phyloP scores from a whole-genome alignment of 768 basidiomycete species.

The Kwoniella mangroviensis region DNA sequence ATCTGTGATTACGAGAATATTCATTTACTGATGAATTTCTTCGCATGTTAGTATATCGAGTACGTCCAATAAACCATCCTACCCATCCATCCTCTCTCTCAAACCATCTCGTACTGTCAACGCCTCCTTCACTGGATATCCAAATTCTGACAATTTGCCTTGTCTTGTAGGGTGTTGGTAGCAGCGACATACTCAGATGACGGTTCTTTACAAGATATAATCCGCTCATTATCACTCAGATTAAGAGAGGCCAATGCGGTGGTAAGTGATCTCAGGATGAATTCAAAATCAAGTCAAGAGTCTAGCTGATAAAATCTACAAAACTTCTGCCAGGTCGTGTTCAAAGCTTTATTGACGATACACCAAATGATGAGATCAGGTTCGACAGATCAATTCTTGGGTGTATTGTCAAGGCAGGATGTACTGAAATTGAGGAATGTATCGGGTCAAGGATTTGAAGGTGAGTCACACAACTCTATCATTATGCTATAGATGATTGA shows the following conservation, averaged over 20 bases:
- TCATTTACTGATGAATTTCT: neutral
- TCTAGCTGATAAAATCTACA: neutral
- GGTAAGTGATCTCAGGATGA: conserved; percentile 61
- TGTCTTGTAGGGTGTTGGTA: conserved; percentile 69
- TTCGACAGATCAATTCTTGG: conserved; percentile 88
- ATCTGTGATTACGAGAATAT: no score
- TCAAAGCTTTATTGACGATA: conserved; percentile 93
- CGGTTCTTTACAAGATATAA: conserved; percentile 89
- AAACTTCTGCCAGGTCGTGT: conserved; percentile 76
- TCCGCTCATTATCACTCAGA: conserved; percentile 80
- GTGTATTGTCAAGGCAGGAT: conserved; percentile 76
- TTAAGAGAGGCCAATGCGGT: conserved; percentile 90
- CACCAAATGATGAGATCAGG: conserved; percentile 97
- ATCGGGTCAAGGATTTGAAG: conserved; percentile 83
- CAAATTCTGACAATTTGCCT: no score
- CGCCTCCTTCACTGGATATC: no score
- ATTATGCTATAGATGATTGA: no score
- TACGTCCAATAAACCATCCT: conserved; percentile 27
- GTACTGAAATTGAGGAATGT: conserved; percentile 82
- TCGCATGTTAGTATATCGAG: conserved; percentile 77
- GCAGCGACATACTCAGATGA: conserved; percentile 97
- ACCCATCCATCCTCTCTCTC: neutral
- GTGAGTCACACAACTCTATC: no score
- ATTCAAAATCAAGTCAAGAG: neutral
- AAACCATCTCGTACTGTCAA: neutral